A percentile compares a stretch with the other conserved stretches of the same genome.
phyloP scores from a whole-genome alignment of 2,329 filamentous ascomycete species.

The Stagonosporopsis chrysanthemi region DNA sequence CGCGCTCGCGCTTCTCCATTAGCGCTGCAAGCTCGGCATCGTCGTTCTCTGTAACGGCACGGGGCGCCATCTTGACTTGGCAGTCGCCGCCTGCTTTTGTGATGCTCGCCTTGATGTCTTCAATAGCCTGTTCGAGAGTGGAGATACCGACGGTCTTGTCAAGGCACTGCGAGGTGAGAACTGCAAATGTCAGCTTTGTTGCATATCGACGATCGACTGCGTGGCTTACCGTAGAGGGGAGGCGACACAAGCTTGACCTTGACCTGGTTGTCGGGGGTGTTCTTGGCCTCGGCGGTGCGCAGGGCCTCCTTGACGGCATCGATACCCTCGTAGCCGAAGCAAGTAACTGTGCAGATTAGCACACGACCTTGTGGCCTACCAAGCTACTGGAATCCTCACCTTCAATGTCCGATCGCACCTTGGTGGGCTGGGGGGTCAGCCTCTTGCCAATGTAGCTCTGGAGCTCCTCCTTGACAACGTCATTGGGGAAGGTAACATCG shows the following conservation, averaged over 20 bases:
- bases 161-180: conserved; percentile 92
- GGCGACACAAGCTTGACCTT: conserved; percentile 99
- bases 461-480: conserved; percentile 85
- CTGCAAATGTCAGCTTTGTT: conserved; percentile 50
- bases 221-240: conserved; percentile 72
- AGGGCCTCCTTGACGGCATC: conserved; percentile 96
- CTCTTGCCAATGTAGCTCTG: conserved; percentile 97
- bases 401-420: conserved; percentile 96
- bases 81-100: conserved; percentile 78
- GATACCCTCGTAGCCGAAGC: conserved; percentile 89
- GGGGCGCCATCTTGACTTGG: conserved; percentile 96
- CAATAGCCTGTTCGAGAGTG: conserved; percentile 86
- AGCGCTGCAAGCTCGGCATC: conserved; percentile 95
- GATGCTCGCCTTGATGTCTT: conserved; percentile 84
- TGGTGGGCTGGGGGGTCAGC: conserved; percentile 96
- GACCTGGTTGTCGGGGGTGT: conserved; percentile 91
- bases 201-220: neutral
- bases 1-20: conserved; percentile 98
- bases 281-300: conserved; percentile 87
- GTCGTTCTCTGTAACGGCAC: conserved; percentile 98
- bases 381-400: conserved; percentile 64
- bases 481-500: conserved; percentile 86
- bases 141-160: conserved; percentile 90
- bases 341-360: conserved; percentile 43
- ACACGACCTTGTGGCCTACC: neutral